phyloP scores from a whole-genome alignment of 2,329 filamentous ascomycete genomes.

The Lachnum nothofagi region DNA sequence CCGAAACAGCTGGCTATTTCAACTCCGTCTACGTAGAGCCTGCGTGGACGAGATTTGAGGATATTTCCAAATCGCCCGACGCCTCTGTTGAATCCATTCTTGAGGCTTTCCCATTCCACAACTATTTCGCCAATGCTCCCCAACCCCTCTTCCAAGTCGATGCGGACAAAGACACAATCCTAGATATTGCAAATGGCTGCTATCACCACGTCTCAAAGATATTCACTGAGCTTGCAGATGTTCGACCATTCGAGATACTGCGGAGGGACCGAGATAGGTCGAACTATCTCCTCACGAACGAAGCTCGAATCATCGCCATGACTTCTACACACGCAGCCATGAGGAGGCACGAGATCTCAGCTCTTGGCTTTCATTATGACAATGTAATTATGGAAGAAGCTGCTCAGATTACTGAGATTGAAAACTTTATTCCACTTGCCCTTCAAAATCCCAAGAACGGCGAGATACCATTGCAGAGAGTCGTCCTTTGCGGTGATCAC shows the following conservation, averaged over 20 bases:
- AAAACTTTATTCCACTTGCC: slow-evolving; percentile 93
- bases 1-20: slow-evolving; percentile 96
- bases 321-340: slow-evolving; percentile 97
- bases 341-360: slow-evolving; percentile 81
- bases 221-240: slow-evolving; percentile 87
- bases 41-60: slow-evolving; percentile 80
- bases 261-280: slow-evolving; percentile 85
- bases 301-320: slow-evolving; percentile 98
- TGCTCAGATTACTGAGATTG: slow-evolving; percentile 94
- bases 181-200: slow-evolving; percentile 79
- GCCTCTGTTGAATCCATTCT: slow-evolving; percentile 58
- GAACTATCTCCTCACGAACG: slow-evolving; percentile 90
- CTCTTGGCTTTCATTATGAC: slow-evolving; percentile 93
- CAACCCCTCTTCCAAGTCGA: slow-evolving; percentile 73
- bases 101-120: slow-evolving; percentile 76
- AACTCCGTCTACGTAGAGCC: slow-evolving; percentile 86
- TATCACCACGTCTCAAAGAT: slow-evolving; percentile 84
- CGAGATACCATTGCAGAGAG: slow-evolving; percentile 71
- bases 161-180: slow-evolving; percentile 57
- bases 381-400: slow-evolving; percentile 99
- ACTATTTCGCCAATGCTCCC: slow-evolving; percentile 81
- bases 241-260: slow-evolving; percentile 90
- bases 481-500: slow-evolving; percentile 92
- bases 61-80: slow-evolving; percentile 53
- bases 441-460: slow-evolving; percentile 75